Evolutionary conservation across 768 basidiomycete species (phyloP).

Genomic region (Hypholoma sublateritium): DNA sequence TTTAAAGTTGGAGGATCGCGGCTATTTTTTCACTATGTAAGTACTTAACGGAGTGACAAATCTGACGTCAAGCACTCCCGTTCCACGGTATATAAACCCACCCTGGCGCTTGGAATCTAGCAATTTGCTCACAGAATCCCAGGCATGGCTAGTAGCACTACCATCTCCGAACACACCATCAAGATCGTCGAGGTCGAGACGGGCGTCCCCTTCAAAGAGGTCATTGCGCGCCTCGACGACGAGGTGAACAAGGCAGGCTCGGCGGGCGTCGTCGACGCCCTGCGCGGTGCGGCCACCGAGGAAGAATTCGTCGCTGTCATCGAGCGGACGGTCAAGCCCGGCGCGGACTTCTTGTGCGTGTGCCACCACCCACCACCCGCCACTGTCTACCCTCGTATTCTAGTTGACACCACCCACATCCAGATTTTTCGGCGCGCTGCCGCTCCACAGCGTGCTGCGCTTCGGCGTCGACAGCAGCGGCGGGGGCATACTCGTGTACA

Average conservation of each 20-base stretch:
- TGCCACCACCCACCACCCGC: no score
- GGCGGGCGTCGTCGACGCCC: conserved; percentile 19
- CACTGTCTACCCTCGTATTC: background rate
- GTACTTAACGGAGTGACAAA: background rate
- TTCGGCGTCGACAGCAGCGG: conserved; percentile 19
- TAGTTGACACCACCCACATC: background rate
- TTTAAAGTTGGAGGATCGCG: background rate
- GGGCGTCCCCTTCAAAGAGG: conserved; percentile 35
- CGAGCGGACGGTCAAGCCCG: conserved; percentile 24
- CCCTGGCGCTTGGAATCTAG: background rate
- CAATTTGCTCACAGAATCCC: background rate
- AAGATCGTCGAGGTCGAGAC: conserved; percentile 45
- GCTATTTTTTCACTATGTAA: background rate
- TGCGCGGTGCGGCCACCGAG: conserved; percentile 28
- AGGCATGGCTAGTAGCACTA: background rate
- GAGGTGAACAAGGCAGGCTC: conserved; percentile 41
- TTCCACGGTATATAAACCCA: background rate
- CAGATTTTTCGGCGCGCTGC: conserved; percentile 43
- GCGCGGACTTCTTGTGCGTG: conserved; percentile 44
- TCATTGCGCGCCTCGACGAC: conserved; percentile 43
- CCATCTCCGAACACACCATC: conserved; percentile 17
- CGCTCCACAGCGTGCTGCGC: conserved; percentile 36
- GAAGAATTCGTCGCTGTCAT: conserved; percentile 38
- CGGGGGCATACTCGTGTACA: conserved; percentile 29
- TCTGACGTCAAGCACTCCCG: no score